Evolutionary conservation across 306 rosid species (phyloP).

Genomic region (Macrotyloma uniflorum): DNA sequence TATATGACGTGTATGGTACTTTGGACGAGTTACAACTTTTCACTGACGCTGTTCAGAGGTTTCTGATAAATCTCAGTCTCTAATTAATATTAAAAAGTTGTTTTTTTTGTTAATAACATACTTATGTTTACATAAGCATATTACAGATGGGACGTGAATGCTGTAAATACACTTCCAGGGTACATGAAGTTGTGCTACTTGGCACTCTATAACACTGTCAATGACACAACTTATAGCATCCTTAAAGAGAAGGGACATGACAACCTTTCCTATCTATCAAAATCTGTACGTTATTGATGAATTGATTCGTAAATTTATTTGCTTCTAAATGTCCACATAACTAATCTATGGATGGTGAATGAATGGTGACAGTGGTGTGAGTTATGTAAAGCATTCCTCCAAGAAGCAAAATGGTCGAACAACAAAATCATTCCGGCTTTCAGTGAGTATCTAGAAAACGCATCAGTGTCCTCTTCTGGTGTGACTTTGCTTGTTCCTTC

Average conservation of each 20-base stretch:
- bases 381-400: conserved; percentile 48
- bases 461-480: conserved; percentile 40
- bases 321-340: too few relatives aligned
- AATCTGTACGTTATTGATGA: conserved; percentile 24
- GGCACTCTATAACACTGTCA: conserved; percentile 50
- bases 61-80: background rate
- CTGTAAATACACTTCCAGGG: conserved; percentile 29
- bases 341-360: background rate
- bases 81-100: too few relatives aligned
- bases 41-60: conserved; percentile 49
- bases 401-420: conserved; percentile 46
- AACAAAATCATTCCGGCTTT: conserved; percentile 40
- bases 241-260: conserved; percentile 40
- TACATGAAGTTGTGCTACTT: conserved; percentile 54
- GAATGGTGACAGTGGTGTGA: conserved; percentile 43
- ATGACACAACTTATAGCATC: conserved; percentile 39
- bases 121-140: too few relatives aligned
- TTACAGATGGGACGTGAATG: conserved; percentile 50
- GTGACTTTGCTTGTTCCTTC: conserved; percentile 38
- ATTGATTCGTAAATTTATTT: background rate
- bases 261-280: conserved; percentile 41
- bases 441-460: conserved; percentile 43
- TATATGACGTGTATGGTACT: conserved; percentile 38
- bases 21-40: conserved; percentile 39
- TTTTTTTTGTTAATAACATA: too few relatives aligned